phyloP scores from a whole-genome alignment of 2,329 filamentous ascomycete genomes.

The Bipolaris sorokiniana region DNA sequence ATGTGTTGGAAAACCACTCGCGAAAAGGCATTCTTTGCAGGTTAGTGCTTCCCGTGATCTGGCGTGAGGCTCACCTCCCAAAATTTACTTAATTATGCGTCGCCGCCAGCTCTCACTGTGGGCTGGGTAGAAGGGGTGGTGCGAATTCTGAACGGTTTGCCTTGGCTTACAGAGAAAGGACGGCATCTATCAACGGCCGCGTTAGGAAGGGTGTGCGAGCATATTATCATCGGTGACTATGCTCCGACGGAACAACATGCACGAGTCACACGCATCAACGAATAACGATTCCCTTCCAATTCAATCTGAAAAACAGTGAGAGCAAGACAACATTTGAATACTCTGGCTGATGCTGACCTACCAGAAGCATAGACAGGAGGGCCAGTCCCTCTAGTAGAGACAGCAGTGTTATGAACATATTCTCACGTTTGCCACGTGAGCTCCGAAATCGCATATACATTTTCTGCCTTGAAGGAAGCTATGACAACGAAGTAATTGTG shows the following conservation, averaged over 20 bases:
- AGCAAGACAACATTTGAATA: background rate
- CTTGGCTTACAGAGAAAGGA: background rate
- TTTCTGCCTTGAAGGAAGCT: slow-evolving; percentile 24
- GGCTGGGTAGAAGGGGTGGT: slow-evolving; percentile 6
- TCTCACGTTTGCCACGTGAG: slow-evolving; percentile 26
- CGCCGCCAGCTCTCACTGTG: slow-evolving; percentile 1
- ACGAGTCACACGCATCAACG: background rate
- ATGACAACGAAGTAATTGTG: slow-evolving; percentile 31
- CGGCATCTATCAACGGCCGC: background rate
- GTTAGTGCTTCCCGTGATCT: slow-evolving; percentile 21
- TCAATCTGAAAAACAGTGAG: slow-evolving; percentile 5
- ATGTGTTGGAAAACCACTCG: slow-evolving; percentile 13
- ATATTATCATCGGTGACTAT: background rate
- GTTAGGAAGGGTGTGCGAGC: background rate
- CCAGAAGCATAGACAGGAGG: background rate
- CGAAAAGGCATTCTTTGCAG: slow-evolving; percentile 18
- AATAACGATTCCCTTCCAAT: background rate
- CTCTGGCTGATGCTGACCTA: slow-evolving; percentile 1
- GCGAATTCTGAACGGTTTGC: background rate
- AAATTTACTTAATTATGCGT: background rate
- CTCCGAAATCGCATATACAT: slow-evolving; percentile 28
- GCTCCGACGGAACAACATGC: slow-evolving; percentile 1
- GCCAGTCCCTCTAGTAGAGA: background rate
- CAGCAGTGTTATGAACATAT: slow-evolving; percentile 6
- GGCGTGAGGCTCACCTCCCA: background rate